Base-by-base conservation (phyloP, 2,329 filamentous ascomycete genomes). In the Colletotrichum cordylinicola region DNA sequence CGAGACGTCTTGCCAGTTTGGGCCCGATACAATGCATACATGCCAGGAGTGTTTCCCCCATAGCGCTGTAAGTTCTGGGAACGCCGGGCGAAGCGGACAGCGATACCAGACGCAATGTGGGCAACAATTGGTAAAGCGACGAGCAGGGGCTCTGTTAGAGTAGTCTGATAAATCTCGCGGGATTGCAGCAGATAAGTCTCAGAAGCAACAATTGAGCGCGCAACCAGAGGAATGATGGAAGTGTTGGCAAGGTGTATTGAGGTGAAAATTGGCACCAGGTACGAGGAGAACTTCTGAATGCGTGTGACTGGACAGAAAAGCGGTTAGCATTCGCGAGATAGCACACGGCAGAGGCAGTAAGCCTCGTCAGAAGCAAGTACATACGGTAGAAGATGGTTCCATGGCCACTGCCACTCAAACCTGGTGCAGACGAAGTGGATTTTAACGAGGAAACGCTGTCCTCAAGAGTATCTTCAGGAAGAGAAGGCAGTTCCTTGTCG, bases 131-230 rank as follows among this genome's bases (percentile, higher is more conserved):
- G 96, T 3, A 95, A 84, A 58, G 90, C 92, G 76, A 98, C 91
- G 77, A 98, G 89, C 24, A 98, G 86, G 5, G 95, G 95, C 82
- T 98, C 96, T 67, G 94, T 89, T 18, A 95, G 87, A 3, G 93
- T 90, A 2, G 95, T 96, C 84, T 98, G 96, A 87, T 98, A 98
- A 84, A 97, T 93, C 65, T 98, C 96, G 77, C 96, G 92, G 33
- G 96, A 96, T 84, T 98, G 94, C 78, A 98, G 93, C 65, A 98
- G 92, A 84, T 96, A 98, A 66, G 92, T 93, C 82, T 98, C 96
- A 76, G 94, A 94, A 68, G 92, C 90, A 10, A 93, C 87, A 8
- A 97, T 91, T 61, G 94, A 95, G 73, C 89, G 91, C 55, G 94
- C 95, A 66, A 93, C 80, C 48, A 97, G 91, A 0, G 95, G 96